Conservation (phyloP, 2,329 filamentous ascomycete species). For the Diaporthe citrichinensis region DNA sequence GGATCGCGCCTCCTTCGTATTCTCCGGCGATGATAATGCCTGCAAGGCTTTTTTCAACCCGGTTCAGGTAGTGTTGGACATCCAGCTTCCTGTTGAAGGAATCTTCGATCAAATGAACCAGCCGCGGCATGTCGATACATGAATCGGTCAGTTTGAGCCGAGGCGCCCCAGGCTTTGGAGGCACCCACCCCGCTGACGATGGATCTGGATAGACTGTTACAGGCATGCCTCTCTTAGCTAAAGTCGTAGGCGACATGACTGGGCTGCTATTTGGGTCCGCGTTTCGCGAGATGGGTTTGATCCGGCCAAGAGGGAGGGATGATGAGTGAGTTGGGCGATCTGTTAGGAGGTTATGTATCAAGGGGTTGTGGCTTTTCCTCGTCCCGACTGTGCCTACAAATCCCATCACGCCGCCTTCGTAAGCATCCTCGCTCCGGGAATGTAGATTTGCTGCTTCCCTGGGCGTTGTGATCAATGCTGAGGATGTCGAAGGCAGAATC, state of each 20-base stretch:
- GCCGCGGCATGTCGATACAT: slow-evolving; percentile 84
- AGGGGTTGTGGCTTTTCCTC: slow-evolving; percentile 77
- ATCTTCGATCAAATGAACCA: slow-evolving; percentile 92
- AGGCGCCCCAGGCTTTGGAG: slow-evolving; percentile 70
- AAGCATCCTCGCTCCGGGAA: slow-evolving; percentile 41
- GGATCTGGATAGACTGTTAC: slow-evolving; percentile 86
- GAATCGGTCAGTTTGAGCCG: slow-evolving; percentile 82
- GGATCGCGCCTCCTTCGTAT: slow-evolving; percentile 94
- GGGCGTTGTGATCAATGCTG: slow-evolving; percentile 90
- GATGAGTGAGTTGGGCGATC: slow-evolving; percentile 95
- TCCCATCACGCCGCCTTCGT: slow-evolving; percentile 61
- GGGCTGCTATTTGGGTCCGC: slow-evolving; percentile 42
- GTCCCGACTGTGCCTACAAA: slow-evolving; percentile 68
- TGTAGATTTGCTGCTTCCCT: slow-evolving; percentile 79
- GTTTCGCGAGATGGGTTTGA: slow-evolving; percentile 55
- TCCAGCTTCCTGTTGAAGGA: slow-evolving; percentile 91
- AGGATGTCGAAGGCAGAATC: slow-evolving; percentile 86
- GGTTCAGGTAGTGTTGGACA: slow-evolving; percentile 82
- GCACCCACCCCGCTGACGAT: slow-evolving; percentile 74
- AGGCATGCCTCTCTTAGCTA: slow-evolving; percentile 93
- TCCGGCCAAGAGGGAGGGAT: slow-evolving; percentile 82
- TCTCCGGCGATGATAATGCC: slow-evolving; percentile 95
- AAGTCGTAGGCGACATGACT: slow-evolving; percentile 72
- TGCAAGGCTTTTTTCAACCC: slow-evolving; percentile 86
- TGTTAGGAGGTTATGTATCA: slow-evolving; percentile 96